A percentile compares a stretch with the other conserved stretches of the same genome.
Conservation (phyloP, 805 yeast genomes). For the Lipomyces mesembrius region DNA sequence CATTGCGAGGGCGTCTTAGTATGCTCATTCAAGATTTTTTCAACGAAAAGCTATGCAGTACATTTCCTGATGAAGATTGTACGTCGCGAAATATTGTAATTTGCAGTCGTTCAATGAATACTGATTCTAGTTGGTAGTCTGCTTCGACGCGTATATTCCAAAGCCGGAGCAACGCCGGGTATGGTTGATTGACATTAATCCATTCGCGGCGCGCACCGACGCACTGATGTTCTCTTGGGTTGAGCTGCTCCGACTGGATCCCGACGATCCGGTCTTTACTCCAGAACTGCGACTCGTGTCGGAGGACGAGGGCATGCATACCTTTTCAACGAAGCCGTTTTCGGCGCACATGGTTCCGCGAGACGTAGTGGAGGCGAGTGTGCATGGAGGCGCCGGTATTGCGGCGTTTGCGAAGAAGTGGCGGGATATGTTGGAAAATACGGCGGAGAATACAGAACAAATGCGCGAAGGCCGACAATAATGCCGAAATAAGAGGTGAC, state of each 20-base stretch:
- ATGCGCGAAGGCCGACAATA: background rate
- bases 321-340: constrained; percentile 81
- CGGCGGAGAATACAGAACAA: background rate
- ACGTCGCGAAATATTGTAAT: background rate
- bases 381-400: constrained; percentile 65
- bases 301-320: constrained; percentile 64
- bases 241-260: constrained; percentile 57
- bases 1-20: constrained; percentile 54
- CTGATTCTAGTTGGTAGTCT: constrained; percentile 40
- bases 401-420: constrained; percentile 69
- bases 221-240: constrained; percentile 82
- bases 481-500: background rate
- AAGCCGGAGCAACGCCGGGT: constrained; percentile 61
- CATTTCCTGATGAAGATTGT: constrained; percentile 53
- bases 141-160: constrained; percentile 83
- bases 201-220: constrained; percentile 76
- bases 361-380: constrained; percentile 84
- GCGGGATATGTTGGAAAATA: constrained; percentile 48
- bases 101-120: background rate
- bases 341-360: constrained; percentile 90
- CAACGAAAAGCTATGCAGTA: constrained; percentile 51
- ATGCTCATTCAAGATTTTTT: constrained; percentile 61
- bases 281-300: constrained; percentile 63
- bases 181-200: constrained; percentile 82
- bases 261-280: constrained; percentile 46